Percentiles rank a stretch among this genome's conserved stretches.
phyloP scores from a whole-genome alignment of 2,329 filamentous ascomycete species.

The Pseudopyricularia javanii region DNA sequence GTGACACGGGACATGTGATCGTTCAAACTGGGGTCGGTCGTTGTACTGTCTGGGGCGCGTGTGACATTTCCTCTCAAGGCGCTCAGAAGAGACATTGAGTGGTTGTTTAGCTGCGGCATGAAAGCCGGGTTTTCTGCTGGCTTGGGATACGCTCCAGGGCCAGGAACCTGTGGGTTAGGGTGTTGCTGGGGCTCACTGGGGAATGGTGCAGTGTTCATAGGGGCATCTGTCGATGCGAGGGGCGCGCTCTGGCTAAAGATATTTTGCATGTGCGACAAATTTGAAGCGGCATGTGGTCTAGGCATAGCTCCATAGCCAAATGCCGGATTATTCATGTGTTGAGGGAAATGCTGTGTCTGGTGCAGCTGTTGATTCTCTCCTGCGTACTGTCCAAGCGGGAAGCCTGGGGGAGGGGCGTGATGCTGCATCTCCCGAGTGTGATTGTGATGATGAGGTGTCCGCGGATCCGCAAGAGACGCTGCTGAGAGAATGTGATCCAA shows the following conservation, averaged over 20 bases:
- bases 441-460: constrained; percentile 45
- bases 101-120: constrained; percentile 16
- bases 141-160: constrained; percentile 6
- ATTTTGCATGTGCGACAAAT: background rate
- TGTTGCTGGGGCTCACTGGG: background rate
- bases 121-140: constrained; percentile 8
- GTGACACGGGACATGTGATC: constrained; percentile 9
- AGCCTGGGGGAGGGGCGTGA: constrained; percentile 34
- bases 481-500: constrained; percentile 35
- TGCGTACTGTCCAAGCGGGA: constrained; percentile 21
- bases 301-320: background rate
- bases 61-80: constrained; percentile 21
- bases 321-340: background rate
- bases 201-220: background rate
- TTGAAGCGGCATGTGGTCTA: background rate
- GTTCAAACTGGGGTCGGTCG: constrained; percentile 4
- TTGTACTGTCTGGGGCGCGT: constrained; percentile 6
- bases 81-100: constrained; percentile 24
- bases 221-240: background rate
- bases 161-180: background rate
- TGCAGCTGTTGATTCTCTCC: background rate
- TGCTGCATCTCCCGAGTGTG: constrained; percentile 29
- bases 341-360: background rate
- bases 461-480: constrained; percentile 36
- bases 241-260: background rate